phyloP scores from a whole-genome alignment of 202 grass and related monocot species.

The Sporobolus alterniflorus region DNA sequence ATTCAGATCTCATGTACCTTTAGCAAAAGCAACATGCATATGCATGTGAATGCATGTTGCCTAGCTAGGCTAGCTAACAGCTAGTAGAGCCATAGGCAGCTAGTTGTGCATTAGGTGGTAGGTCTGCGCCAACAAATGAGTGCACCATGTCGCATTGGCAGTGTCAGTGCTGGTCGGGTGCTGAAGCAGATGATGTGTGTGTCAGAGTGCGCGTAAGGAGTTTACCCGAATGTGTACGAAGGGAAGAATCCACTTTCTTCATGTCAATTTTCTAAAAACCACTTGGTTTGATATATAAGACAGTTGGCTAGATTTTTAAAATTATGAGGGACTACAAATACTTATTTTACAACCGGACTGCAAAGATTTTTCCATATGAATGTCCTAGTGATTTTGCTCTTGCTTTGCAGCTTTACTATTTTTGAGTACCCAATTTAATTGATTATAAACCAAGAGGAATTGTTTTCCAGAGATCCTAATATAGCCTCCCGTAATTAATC shows the following conservation, averaged over 20 bases:
- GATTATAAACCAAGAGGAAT: background rate
- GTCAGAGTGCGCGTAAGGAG: background rate
- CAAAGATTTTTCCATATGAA: too few relatives aligned
- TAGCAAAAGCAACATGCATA: constrained; percentile 30
- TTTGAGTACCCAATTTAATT: background rate
- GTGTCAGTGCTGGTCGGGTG: constrained; percentile 34
- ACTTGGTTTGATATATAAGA: too few relatives aligned
- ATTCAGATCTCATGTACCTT: background rate
- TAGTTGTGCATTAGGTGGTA: constrained; percentile 41
- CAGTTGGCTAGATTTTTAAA: too few relatives aligned
- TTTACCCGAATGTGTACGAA: background rate
- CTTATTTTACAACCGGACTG: too few relatives aligned
- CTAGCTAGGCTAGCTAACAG: constrained; percentile 13
- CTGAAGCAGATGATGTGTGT: constrained; percentile 14
- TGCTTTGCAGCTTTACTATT: background rate
- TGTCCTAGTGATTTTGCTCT: background rate
- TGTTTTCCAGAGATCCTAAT: background rate
- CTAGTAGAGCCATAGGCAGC: background rate
- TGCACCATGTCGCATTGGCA: constrained; percentile 28
- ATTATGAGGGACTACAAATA: too few relatives aligned
- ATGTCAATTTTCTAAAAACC: too few relatives aligned
- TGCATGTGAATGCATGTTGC: constrained; percentile 31
- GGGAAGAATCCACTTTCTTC: too few relatives aligned
- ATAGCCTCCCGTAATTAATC: background rate
- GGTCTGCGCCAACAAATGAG: constrained; percentile 41